Base-by-base conservation (phyloP, 495 filamentous ascomycete species). In the Penicillium herquei region DNA sequence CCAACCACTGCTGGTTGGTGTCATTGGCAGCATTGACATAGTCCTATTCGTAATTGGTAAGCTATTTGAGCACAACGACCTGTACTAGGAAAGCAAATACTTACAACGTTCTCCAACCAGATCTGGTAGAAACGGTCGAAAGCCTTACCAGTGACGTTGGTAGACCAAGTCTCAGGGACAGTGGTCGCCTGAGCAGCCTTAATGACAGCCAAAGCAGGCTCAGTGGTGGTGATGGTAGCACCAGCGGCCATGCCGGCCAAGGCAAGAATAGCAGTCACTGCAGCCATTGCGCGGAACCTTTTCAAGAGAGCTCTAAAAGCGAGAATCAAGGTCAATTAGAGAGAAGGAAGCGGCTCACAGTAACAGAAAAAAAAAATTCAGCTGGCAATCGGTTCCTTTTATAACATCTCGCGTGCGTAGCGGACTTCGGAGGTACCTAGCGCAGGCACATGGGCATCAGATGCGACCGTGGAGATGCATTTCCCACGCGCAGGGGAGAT, bases 71-170 rank as follows among this genome's bases (percentile, higher is more conserved):
- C 5, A 10, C 11, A 9, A n/a, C 13, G 13, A 18, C 9, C 5
- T 2, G 3, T 7, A 37, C 11, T 31, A 6, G 4, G 17, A 3
- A 18, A n/a, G 11, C 18, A 21, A 31, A 39, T 74, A 73, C 67
- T 41, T 70, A 88, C 83, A 39, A 81, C 83, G 59, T 89, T 90
- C 70, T 88, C 87, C 6, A 88, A 70, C 82, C 84, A 89, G 57
- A 90, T 80, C 55, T 78, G 78, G 39, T 81, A 76, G 55, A 87
- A 81, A 14, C 82, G 77, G 62, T 88, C 74, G 58, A 88, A 90
- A 4, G 75, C 82, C 51, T 79, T 78, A 41, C 87, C 87, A 40
- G 70, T 55, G 49, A 89, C 79, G 62, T 78, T 65, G 44, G 78
- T 82, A 10, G 74, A 77, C 14, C 83, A 82, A 21, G 78, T 80